Evolutionary conservation across 345 rosid genomes (phyloP), one percentile per base, ranked within the genome.

Genomic region (Arabidopsis arenosa): DNA sequence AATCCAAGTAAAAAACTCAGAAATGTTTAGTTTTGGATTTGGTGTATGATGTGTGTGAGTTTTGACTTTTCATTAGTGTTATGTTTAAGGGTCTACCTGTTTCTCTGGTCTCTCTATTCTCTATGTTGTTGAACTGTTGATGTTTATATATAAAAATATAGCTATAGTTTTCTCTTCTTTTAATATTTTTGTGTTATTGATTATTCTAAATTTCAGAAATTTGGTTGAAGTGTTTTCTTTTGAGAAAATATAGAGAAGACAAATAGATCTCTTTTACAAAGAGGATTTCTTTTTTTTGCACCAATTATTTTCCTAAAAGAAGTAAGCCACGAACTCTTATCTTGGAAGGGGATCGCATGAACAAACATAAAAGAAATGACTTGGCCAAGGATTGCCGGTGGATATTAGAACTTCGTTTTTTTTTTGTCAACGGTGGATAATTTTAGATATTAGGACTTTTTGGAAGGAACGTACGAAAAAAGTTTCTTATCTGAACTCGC

Each of bases 11-110:
- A 45, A 39, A 45, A 63, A 23, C 37, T n/a, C 32, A 11, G 1
- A n/a, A 62, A 45, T n/a, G 71, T 23, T 13, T 17, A 37, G 66
- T 45, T 77, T 71, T 64, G 76, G 80, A 71, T 77, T 77, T 77
- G 72, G 80, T 64, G 71, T 76, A 30, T 37, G 76, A 48, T 63
- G 80, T 71, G 80, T 71, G 80, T 64, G 80, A 47, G 70, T 68
- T 44, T 67, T 60, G 68, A 52, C 79, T 52, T 68, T 18, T 75
- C 18, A 3, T 10, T 39, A 18, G 56, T 18, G 55, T 51, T 68
- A n/a, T 55, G 18, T 49, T 26, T 5, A 7, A 21, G 17, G 51
- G 33, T 48, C 32, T 67, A 5, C 9, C 2, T 67, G 49, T 59
- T 75, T 49, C 41, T 58, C 51, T 21, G 0, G 6, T 7, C 36